A percentile compares a stretch with the other conserved stretches of the same genome.
Conservation (phyloP, 768 basidiomycete genomes). For the Leccinum olivaceopallidum region DNA sequence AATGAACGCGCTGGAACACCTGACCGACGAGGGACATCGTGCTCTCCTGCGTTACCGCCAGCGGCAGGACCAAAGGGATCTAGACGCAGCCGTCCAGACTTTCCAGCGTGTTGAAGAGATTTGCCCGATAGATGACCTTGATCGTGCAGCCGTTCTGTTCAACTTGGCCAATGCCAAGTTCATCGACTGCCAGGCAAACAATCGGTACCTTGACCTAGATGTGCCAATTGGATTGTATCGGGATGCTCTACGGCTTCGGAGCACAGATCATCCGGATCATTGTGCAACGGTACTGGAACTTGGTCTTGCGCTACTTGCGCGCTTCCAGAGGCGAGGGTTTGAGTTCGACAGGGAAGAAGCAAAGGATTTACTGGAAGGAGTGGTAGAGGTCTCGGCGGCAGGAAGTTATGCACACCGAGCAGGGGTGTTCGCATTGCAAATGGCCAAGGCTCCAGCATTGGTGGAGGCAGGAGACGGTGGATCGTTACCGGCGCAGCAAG, state of each 20-base stretch:
- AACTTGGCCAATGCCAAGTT: background rate
- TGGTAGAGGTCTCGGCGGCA: no score
- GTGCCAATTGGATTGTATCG: background rate
- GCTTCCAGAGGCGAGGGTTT: no score
- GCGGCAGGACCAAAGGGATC: background rate
- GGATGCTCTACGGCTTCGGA: background rate
- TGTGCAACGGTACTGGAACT: no score
- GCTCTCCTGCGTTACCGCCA: background rate
- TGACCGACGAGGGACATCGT: background rate
- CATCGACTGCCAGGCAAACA: background rate
- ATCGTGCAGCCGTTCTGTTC: background rate
- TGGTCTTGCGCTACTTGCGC: no score
- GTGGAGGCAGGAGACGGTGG: no score
- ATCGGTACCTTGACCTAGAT: background rate
- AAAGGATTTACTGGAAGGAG: no score
- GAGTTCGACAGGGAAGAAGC: no score
- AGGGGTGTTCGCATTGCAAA: no score
- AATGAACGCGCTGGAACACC: background rate
- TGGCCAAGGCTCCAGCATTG: no score
- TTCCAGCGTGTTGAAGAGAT: background rate
- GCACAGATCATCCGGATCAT: background rate
- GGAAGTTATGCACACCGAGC: no score
- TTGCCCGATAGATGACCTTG: background rate
- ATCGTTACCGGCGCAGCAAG: no score
- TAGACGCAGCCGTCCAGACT: background rate